Evolutionary conservation across 805 yeast genomes (phyloP), one percentile per base, ranked within the genome.

Genomic region (Candida sphagnicola): DNA sequence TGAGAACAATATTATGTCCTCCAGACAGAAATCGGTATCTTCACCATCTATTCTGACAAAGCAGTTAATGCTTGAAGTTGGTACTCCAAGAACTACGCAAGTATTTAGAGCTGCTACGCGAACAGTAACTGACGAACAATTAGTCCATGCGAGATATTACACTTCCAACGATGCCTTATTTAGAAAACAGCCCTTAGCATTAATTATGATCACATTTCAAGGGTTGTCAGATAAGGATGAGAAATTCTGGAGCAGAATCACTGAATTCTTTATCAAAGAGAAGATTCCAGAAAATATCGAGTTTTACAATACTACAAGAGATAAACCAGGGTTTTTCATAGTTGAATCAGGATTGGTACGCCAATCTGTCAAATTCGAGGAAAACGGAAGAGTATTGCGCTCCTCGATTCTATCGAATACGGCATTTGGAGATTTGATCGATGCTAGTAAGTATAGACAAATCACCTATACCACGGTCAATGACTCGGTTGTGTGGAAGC

Each of bases 401-500:
- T 60, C 69, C 11, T 59, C 66, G 13, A 78, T 84, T 24, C 70
- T 85, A 38, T 88, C 93, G 4, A 75, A 84, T 42, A 83, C 91
- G 0, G 76, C 85, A 1, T 82, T 83, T 57, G 93, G 95, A 2
- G 88, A 84, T 34, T 54, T 67, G 29, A 54, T 50, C 12, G 53
- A 56, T 25, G 62, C 61, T 8, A 52, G 66, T 1, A 56, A 59
- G 8, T 63, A 71, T 32, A 65, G 78, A 8, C 65, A 70, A 10
- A 67, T 75, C 3, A 56, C 61, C 3, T 75, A 80, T 39, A 61
- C 66, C 5, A 77, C 84, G 1, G 88, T 82, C 35, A 70, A 68
- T 21, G 85, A 80, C 37, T 67, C 84, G 2, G 72, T 75, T 8
- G 69, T 85, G 1, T 89, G 96, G 96, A 67, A 75, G 33, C 60